Evolutionary conservation across 805 yeast species (phyloP).

Genomic region (Kluyveromyces aestuarii): DNA sequence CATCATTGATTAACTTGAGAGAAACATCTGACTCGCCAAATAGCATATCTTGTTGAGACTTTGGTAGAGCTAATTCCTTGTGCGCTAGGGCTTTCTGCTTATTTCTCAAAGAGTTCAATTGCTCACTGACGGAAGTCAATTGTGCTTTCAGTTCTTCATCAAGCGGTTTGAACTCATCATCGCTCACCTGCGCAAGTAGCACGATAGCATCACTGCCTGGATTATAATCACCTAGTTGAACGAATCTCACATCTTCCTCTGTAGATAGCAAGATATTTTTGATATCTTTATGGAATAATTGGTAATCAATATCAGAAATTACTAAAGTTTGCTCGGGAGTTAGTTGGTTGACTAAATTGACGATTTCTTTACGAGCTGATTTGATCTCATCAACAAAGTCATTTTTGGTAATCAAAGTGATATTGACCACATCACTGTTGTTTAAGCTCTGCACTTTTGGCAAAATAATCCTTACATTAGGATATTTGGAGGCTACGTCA

Average conservation of each 20-base stretch:
- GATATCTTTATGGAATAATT: slow-evolving; percentile 24
- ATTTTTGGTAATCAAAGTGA: slow-evolving; percentile 51
- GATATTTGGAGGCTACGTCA: slow-evolving; percentile 31
- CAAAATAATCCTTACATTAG: slow-evolving; percentile 37
- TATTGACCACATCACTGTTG: slow-evolving; percentile 39
- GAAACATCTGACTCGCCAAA: slow-evolving; percentile 14
- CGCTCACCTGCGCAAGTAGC: slow-evolving; percentile 41
- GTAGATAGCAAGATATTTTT: slow-evolving; percentile 16
- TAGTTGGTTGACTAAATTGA: slow-evolving; percentile 60
- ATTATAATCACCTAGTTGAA: slow-evolving; percentile 47
- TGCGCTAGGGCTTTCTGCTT: slow-evolving; percentile 46
- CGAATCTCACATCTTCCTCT: slow-evolving; percentile 41
- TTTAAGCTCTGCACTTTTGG: slow-evolving; percentile 40
- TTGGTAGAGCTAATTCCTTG: slow-evolving; percentile 41
- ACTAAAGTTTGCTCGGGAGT: slow-evolving; percentile 56
- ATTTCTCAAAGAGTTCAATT: slow-evolving; percentile 51
- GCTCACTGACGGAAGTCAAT: slow-evolving; percentile 43
- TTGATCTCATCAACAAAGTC: slow-evolving; percentile 43
- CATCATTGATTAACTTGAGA: slow-evolving; percentile 23
- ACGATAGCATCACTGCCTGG: slow-evolving; percentile 40
- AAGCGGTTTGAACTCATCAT: slow-evolving; percentile 68
- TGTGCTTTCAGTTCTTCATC: slow-evolving; percentile 47
- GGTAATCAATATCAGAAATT: slow-evolving; percentile 55
- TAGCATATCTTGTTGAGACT: slow-evolving; percentile 43
- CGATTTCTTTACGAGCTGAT: slow-evolving; percentile 60